A percentile compares a stretch with the other conserved stretches of the same genome.
These are phyloP conservation scores for Emergomyces orientalis DNA, from an alignment of 2,329 filamentous ascomycete species.

Conservation along the genomic window DNA sequence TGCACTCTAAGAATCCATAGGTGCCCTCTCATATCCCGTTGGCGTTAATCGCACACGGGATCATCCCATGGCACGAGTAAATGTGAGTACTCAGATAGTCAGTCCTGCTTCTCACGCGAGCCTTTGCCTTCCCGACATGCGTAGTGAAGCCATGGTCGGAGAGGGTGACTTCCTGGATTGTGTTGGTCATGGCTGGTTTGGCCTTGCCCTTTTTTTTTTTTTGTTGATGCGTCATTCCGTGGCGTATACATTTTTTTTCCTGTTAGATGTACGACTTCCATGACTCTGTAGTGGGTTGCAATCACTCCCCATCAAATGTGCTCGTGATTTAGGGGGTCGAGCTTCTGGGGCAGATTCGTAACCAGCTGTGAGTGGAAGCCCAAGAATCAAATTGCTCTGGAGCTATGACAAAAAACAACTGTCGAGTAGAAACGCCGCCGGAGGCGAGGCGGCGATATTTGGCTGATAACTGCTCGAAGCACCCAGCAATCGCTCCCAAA, in stretches of 20 bases:
- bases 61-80: constrained; percentile 41
- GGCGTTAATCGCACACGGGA: constrained; percentile 43
- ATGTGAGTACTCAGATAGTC: constrained; percentile 1
- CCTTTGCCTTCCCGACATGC: too few relatives aligned
- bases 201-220: constrained; percentile 20
- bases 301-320: constrained; percentile 33
- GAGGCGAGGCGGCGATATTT: neutral
- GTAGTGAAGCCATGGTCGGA: constrained; percentile 46
- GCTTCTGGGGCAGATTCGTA: constrained; percentile 22
- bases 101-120: too few relatives aligned
- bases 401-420: neutral
- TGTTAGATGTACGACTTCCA: constrained; percentile 43
- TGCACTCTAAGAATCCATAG: constrained; percentile 51
- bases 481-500: neutral
- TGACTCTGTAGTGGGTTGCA: constrained; percentile 33
- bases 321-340: too few relatives aligned
- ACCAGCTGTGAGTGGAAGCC: neutral
- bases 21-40: constrained; percentile 44
- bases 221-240: constrained; percentile 34
- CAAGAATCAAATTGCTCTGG: too few relatives aligned
- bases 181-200: constrained; percentile 26
- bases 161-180: constrained; percentile 40
- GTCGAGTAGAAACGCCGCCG: neutral
- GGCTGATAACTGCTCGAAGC: neutral
- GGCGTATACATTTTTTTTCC: constrained; percentile 40